phyloP scores from a whole-genome alignment of 805 yeast species.

The Hanseniaspora clermontiae region DNA sequence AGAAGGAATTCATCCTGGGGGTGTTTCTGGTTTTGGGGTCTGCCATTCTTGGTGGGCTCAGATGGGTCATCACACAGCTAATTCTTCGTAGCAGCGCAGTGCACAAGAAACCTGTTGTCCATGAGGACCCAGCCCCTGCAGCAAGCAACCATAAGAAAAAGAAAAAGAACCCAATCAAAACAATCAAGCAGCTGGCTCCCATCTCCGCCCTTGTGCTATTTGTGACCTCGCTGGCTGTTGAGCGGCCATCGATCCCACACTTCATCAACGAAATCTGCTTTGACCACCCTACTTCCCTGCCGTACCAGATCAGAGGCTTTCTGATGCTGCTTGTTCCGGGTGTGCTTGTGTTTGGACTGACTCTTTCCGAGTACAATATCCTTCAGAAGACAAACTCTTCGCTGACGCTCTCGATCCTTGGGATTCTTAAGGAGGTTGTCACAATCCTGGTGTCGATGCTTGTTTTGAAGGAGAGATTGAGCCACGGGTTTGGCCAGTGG shows the following conservation, averaged over 20 bases:
- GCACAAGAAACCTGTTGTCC: constrained; percentile 37
- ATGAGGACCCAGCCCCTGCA: constrained; percentile 18
- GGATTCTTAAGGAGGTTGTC: constrained; percentile 80
- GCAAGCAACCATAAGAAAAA: constrained; percentile 26
- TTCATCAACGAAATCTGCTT: constrained; percentile 17
- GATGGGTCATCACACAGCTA: constrained; percentile 92
- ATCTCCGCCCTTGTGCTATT: constrained; percentile 58
- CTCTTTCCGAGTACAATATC: constrained; percentile 73
- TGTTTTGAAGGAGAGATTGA: constrained; percentile 60
- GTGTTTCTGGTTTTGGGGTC: constrained; percentile 63
- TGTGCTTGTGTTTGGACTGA: constrained; percentile 75
- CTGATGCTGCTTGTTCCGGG: constrained; percentile 67
- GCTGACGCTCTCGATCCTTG: constrained; percentile 76
- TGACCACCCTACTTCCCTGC: constrained; percentile 26
- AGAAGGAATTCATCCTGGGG: constrained; percentile 37
- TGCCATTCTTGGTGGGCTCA: constrained; percentile 69
- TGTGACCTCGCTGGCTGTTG: constrained; percentile 50
- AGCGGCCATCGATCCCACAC: constrained; percentile 37
- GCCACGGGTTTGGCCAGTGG: constrained; percentile 33
- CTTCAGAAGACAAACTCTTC: constrained; percentile 64
- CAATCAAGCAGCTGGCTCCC: constrained; percentile 77
- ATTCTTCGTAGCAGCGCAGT: constrained; percentile 31
- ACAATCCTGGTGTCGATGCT: constrained; percentile 60
- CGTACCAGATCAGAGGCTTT: constrained; percentile 33
- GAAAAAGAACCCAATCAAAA: constrained; percentile 64